These are phyloP conservation scores for Starmera stellimalicola DNA, from an alignment of 1,139 yeast species.

Conservation along the genomic window DNA sequence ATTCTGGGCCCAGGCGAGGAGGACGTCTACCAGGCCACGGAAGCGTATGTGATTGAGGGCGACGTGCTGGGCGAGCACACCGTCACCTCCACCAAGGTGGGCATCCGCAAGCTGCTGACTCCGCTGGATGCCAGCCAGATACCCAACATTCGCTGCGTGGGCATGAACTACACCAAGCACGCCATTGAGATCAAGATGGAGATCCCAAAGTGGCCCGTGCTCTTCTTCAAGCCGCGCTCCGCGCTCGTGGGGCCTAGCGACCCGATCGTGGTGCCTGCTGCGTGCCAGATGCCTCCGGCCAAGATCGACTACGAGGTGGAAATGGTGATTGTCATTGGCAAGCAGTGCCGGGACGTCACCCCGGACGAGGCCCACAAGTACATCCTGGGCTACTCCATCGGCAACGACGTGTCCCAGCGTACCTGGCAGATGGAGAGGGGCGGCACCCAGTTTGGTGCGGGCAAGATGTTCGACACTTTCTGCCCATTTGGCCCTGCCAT, in stretches of 20 bases:
- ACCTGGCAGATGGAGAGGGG: constrained; percentile 40
- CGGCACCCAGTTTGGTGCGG: constrained; percentile 41
- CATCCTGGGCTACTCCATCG: constrained; percentile 42
- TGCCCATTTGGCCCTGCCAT: constrained; percentile 46
- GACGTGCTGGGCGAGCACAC: constrained; percentile 29
- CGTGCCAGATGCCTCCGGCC: constrained; percentile 11
- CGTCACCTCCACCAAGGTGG: constrained; percentile 25
- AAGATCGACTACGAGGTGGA: constrained; percentile 42
- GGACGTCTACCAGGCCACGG: constrained; percentile 16
- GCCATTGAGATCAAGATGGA: constrained; percentile 22
- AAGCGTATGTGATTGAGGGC: constrained; percentile 31
- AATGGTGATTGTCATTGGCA: constrained; percentile 45
- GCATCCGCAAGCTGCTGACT: constrained; percentile 25
- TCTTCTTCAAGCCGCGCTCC: constrained; percentile 35
- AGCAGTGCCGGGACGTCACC: constrained; percentile 32
- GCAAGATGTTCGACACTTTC: constrained; percentile 47
- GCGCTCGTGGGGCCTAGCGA: constrained; percentile 31
- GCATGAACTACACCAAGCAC: constrained; percentile 25
- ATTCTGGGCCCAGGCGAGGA: constrained; percentile 15
- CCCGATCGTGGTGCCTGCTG: constrained; percentile 30
- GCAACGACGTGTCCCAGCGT: constrained; percentile 47
- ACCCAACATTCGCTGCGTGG: constrained; percentile 28
- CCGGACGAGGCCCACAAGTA: constrained; percentile 34
- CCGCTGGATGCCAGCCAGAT: constrained; percentile 28
- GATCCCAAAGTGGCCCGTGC: constrained; percentile 33